Percentiles rank a stretch among this genome's conserved stretches.
Conservation (phyloP, 768 basidiomycete species). For the Punctularia strigosozonata region DNA sequence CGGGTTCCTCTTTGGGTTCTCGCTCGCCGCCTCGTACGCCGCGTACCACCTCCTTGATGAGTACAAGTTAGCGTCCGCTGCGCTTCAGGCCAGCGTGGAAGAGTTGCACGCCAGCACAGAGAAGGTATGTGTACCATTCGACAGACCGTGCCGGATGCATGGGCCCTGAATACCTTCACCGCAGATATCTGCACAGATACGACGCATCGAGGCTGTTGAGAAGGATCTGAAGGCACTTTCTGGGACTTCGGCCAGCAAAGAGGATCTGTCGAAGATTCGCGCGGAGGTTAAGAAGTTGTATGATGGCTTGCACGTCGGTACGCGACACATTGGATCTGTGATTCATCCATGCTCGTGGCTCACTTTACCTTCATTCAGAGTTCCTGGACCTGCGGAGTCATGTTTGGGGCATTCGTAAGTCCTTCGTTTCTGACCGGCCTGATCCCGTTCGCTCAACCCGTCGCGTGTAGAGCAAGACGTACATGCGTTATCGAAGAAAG, state of each 20-base stretch:
- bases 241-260: constrained; percentile 58
- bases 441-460: background rate
- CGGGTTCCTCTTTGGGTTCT: constrained; percentile 85
- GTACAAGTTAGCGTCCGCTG: constrained; percentile 80
- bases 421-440: background rate
- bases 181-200: constrained; percentile 74
- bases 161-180: background rate
- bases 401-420: constrained; percentile 84
- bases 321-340: constrained; percentile 13
- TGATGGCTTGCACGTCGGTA: constrained; percentile 72
- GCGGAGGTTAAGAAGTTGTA: constrained; percentile 83
- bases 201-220: constrained; percentile 79
- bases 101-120: constrained; percentile 77
- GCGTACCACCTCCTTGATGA: constrained; percentile 86
- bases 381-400: constrained; percentile 71
- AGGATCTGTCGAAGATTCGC: constrained; percentile 65
- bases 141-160: background rate
- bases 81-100: constrained; percentile 78
- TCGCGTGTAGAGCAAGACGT: constrained; percentile 59
- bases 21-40: constrained; percentile 75
- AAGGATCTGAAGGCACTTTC: constrained; percentile 74
- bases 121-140: constrained; percentile 35
- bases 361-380: constrained; percentile 29
- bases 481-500: constrained; percentile 60
- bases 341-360: constrained; percentile 1